phyloP scores from a whole-genome alignment of 2,329 filamentous ascomycete species.

The Rutstroemia sp. region DNA sequence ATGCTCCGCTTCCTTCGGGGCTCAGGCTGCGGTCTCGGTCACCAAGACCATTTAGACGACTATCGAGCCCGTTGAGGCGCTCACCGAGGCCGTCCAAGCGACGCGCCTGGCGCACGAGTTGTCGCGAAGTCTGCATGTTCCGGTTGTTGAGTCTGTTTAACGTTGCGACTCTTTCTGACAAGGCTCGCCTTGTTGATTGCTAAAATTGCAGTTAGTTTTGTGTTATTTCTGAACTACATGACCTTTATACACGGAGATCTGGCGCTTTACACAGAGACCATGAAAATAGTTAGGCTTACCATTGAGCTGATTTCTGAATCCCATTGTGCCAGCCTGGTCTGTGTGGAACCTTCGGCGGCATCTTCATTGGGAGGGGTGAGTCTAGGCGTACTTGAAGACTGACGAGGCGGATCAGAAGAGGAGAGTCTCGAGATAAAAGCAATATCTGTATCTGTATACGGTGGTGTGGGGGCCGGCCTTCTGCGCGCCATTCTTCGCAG shows the following conservation, averaged over 20 bases:
- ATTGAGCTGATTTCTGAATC: background rate
- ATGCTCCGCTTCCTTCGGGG: slow-evolving; percentile 55
- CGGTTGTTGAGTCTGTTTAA: background rate
- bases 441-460: slow-evolving; percentile 19
- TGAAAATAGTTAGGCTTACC: background rate
- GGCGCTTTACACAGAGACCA: background rate
- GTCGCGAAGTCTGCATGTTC: background rate
- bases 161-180: slow-evolving; percentile 10
- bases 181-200: slow-evolving; percentile 4
- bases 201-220: background rate
- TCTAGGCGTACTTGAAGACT: slow-evolving; percentile 13
- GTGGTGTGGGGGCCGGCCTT: slow-evolving; percentile 19
- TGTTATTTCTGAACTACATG: background rate
- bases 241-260: background rate
- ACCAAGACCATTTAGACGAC: background rate
- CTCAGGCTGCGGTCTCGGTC: slow-evolving; percentile 70
- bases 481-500: slow-evolving; percentile 18
- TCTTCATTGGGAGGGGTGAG: slow-evolving; percentile 3
- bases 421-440: slow-evolving; percentile 13
- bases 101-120: slow-evolving; percentile 2
- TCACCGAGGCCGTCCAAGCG: slow-evolving; percentile 6
- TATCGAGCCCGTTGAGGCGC: background rate
- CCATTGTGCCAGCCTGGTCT: background rate
- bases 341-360: background rate
- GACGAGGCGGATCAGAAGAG: slow-evolving; percentile 10